These are phyloP conservation scores for Arxiozyma bovina DNA, from an alignment of 1,139 yeast species.

Conservation along the genomic window DNA sequence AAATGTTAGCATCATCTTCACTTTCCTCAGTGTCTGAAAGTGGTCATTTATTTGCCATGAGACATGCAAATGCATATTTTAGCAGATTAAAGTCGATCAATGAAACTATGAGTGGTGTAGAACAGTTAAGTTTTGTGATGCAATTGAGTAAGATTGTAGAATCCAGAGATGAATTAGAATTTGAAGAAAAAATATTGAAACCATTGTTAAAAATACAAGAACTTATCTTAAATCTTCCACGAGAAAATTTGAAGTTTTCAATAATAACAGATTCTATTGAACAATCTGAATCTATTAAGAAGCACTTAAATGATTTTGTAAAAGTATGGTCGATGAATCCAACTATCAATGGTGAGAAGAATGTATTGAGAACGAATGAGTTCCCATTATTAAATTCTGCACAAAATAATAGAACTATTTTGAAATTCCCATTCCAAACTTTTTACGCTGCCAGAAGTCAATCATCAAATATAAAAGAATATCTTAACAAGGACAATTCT, in stretches of 20 bases:
- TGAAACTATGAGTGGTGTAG: constrained; percentile 63
- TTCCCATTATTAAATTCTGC: constrained; percentile 9
- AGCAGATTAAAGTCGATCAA: constrained; percentile 52
- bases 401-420: constrained; percentile 29
- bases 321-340: neutral
- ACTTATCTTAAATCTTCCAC: constrained; percentile 33
- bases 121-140: constrained; percentile 64
- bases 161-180: constrained; percentile 53
- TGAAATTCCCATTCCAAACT: constrained; percentile 81
- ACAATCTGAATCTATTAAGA: constrained; percentile 23
- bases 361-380: neutral
- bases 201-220: constrained; percentile 49
- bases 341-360: neutral
- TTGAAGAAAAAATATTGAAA: constrained; percentile 51
- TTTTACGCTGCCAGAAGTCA: constrained; percentile 66
- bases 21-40: constrained; percentile 71
- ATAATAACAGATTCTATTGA: constrained; percentile 48
- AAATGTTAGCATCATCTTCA: constrained; percentile 68
- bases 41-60: constrained; percentile 80
- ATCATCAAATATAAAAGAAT: constrained; percentile 51
- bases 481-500: constrained; percentile 69
- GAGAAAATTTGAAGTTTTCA: constrained; percentile 41
- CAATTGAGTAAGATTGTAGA: constrained; percentile 46
- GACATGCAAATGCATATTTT: constrained; percentile 56
- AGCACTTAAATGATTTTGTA: constrained; percentile 26